Base-by-base conservation (phyloP, 2,329 filamentous ascomycete genomes). In the Sclerotinia subarctica region DNA sequence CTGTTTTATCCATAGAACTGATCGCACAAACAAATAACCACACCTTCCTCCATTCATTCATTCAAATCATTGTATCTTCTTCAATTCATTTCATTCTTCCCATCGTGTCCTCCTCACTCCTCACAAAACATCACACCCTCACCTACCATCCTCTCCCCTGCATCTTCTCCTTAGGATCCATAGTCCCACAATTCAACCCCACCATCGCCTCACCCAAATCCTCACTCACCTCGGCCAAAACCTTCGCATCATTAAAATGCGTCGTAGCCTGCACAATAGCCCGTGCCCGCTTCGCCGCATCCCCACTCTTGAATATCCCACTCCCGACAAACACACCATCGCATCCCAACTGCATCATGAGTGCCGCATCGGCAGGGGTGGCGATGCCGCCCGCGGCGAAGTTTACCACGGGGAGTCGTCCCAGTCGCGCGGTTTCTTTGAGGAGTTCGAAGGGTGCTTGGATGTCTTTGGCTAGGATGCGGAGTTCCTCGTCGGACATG, bases 311-410 rank as follows among this genome's bases (percentile, higher is more conserved):
- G 87, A 99, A 99, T 80, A 98, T 98, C 38, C 95, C 95, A 68
- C 89, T 93, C 38, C 95, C 95, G 47, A 99, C 95, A 78, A 99
- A 99, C 47, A 99, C 95, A 69, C 95, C 95, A 77, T 99, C 95
- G 78, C 95, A 98, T 70, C 95, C 95, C 72, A 99, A 84, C 84
- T 98, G 94, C 95, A 99, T 99, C 94, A 99, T 92, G 82, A 99
- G 84, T 2, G 95, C 95, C 0, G 95, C 95, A 80, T 99, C 95
- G 0, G 95, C 95, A 0, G 95, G 95, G 0, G 95, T 99, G n/a
- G 95, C 95, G n/a, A 99, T 91, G 68, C 95, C 95, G n/a, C 95
- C 95, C 4, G 95, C 95, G 0, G 95, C 95, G 75, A 99, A 98
- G 84, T 98, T 98, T 72, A 99, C 95, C 0, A 98, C 94, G 2